Evolutionary conservation across 148 eudicot species (phyloP).

Genomic region (Bassia scoparia): DNA sequence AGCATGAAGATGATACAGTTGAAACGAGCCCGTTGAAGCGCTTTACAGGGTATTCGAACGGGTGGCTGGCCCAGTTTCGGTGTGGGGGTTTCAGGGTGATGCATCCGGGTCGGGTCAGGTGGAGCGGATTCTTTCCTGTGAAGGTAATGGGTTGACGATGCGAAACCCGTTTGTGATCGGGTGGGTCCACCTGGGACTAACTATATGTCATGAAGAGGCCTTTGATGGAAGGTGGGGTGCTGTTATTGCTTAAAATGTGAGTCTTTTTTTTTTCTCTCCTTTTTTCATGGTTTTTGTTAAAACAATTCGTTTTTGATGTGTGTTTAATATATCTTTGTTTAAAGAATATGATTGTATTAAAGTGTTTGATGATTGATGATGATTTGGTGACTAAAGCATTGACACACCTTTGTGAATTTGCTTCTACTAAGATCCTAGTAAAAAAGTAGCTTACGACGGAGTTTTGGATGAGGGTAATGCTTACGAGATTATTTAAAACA

Average conservation of each 20-base stretch:
- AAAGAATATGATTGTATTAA: too few relatives aligned
- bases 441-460: too few relatives aligned
- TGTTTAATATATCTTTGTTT: background rate
- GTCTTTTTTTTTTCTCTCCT: background rate
- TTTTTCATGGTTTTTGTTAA: background rate
- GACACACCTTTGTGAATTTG: too few relatives aligned
- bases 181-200: conserved; percentile 99
- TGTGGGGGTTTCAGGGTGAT: conserved; percentile 45
- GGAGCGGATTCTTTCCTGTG: conserved; percentile 82
- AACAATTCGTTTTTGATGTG: too few relatives aligned
- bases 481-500: too few relatives aligned
- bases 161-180: conserved; percentile 99
- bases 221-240: conserved; percentile 99
- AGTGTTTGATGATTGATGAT: too few relatives aligned
- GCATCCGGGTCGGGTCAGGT: conserved; percentile 29
- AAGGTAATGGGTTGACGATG: conserved; percentile 92
- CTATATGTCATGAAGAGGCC: conserved; percentile 94
- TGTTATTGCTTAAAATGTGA: conserved; percentile 93
- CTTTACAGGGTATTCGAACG: background rate
- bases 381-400: too few relatives aligned
- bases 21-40: conserved; percentile 10
- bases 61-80: conserved; percentile 33
- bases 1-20: conserved; percentile 22
- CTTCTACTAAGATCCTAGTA: too few relatives aligned
- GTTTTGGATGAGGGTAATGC: too few relatives aligned